These are phyloP conservation scores for Rhizoctonia solani DNA, from an alignment of 1,284 basidiomycete genomes.

Conservation along the genomic window DNA sequence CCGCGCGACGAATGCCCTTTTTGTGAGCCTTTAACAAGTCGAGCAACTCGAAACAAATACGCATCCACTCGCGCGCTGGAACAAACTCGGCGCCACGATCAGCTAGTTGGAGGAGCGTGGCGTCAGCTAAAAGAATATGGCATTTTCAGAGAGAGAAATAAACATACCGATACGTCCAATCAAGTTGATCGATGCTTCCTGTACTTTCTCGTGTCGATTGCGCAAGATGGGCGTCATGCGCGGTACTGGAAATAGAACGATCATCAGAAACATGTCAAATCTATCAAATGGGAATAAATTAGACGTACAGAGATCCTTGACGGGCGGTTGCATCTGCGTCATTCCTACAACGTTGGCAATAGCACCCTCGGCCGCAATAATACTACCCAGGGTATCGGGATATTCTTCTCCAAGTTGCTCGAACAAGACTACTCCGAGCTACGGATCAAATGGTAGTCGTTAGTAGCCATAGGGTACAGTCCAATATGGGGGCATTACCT, in stretches of 20 bases:
- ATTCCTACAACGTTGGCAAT: constrained; percentile 99
- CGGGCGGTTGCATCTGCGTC: constrained; percentile 99
- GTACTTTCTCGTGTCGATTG: constrained; percentile 99
- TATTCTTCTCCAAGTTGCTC: constrained; percentile 99
- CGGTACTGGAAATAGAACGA: constrained; percentile 70
- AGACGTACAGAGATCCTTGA: constrained; percentile 91
- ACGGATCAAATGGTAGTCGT: background rate
- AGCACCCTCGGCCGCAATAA: constrained; percentile 97
- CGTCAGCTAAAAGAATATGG: background rate
- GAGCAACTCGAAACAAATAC: constrained; percentile 98
- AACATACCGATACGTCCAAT: constrained; percentile 91
- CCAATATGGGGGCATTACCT: constrained; percentile 46
- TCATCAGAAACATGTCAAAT: constrained; percentile 17
- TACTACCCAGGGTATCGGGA: constrained; percentile 96
- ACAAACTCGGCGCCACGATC: constrained; percentile 99
- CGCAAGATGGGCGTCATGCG: constrained; percentile 99
- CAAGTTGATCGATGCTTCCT: constrained; percentile 99
- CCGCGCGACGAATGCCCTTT: constrained; percentile 97
- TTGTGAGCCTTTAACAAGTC: constrained; percentile 99
- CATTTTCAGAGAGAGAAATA: constrained; percentile 42
- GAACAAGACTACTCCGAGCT: constrained; percentile 92
- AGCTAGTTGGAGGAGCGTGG: constrained; percentile 60
- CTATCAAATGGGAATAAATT: background rate
- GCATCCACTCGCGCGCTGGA: constrained; percentile 99
- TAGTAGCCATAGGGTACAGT: background rate